Evolutionary conservation across 2,329 filamentous ascomycete genomes (phyloP).

Genomic region (Calonectria pseudoturangicola): DNA sequence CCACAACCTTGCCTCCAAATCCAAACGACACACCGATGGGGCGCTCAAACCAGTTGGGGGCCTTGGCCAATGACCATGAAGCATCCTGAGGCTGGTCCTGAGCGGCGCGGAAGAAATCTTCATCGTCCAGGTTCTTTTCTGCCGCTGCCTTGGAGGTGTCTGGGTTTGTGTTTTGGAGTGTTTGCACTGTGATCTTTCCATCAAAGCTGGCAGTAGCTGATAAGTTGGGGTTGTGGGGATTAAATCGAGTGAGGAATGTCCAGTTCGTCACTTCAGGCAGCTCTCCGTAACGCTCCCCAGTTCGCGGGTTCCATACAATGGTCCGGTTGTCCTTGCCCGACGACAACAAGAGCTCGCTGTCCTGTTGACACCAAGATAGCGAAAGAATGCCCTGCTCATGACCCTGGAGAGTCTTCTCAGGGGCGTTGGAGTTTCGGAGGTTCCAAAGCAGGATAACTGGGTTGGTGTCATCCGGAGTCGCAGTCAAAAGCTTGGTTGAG

Average conservation of each 20-base stretch:
- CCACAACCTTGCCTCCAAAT: conserved; percentile 94
- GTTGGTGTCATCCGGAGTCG: conserved; percentile 90
- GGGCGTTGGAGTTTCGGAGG: conserved; percentile 94
- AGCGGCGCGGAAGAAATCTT: conserved; percentile 97
- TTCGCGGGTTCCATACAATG: conserved; percentile 96
- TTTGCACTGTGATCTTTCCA: conserved; percentile 95
- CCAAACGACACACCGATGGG: conserved; percentile 93
- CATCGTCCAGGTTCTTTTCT: conserved; percentile 85
- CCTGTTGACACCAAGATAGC: conserved; percentile 95
- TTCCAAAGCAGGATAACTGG: conserved; percentile 96
- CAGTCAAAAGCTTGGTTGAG: conserved; percentile 94
- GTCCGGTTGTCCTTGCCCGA: conserved; percentile 98
- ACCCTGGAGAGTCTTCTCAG: conserved; percentile 90
- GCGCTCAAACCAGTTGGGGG: conserved; percentile 92
- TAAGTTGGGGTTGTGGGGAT: conserved; percentile 92
- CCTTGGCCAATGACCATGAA: conserved; percentile 89
- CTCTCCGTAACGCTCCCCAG: conserved; percentile 90
- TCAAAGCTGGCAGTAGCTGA: conserved; percentile 98
- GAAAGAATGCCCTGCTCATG: conserved; percentile 96
- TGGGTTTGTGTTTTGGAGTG: conserved; percentile 93
- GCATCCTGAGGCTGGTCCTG: conserved; percentile 93
- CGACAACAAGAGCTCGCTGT: conserved; percentile 90
- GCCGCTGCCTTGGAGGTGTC: conserved; percentile 80
- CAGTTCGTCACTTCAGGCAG: conserved; percentile 99
- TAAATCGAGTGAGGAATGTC: conserved; percentile 97